Evolutionary conservation across 768 basidiomycete species (phyloP).

Genomic region (Termitomyces bulborhizus): DNA sequence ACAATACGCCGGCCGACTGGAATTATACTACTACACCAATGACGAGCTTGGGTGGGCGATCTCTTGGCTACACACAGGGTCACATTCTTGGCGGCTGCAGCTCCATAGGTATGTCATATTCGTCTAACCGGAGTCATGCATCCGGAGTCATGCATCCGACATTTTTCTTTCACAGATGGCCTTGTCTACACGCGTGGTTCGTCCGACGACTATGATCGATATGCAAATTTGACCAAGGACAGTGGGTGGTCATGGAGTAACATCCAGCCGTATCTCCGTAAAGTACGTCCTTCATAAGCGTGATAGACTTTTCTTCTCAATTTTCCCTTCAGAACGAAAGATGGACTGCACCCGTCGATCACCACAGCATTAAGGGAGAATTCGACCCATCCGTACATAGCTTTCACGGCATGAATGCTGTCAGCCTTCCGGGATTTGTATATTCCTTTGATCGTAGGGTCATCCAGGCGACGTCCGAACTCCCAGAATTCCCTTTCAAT

Average conservation of each 20-base stretch:
- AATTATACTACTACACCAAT: constrained; percentile 14
- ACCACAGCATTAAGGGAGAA: constrained; percentile 18
- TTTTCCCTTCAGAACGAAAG: constrained; percentile 17
- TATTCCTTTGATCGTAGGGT: constrained; percentile 21
- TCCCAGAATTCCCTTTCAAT: constrained; percentile 21
- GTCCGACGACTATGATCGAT: constrained; percentile 26
- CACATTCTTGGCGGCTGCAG: constrained; percentile 17
- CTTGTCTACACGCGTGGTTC: constrained; percentile 26
- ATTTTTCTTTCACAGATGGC: constrained; percentile 1
- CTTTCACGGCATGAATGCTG: constrained; percentile 21
- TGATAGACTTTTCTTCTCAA: neutral
- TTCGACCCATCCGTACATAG: constrained; percentile 11
- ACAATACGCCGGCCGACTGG: constrained; percentile 15
- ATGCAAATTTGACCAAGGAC: constrained; percentile 23
- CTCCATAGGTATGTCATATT: constrained; percentile 10
- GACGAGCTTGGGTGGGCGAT: constrained; percentile 9
- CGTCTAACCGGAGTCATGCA: neutral
- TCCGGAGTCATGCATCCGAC: too few relatives aligned
- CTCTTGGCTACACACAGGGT: constrained; percentile 13
- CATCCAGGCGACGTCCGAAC: constrained; percentile 20
- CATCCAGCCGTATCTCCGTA: constrained; percentile 21
- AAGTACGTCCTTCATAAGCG: constrained; percentile 8
- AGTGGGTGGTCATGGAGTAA: constrained; percentile 27
- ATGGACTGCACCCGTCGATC: constrained; percentile 22
- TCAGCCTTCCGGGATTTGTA: constrained; percentile 22